Conservation (phyloP, 1,139 yeast genomes). For the Starmera stellimalicola region DNA sequence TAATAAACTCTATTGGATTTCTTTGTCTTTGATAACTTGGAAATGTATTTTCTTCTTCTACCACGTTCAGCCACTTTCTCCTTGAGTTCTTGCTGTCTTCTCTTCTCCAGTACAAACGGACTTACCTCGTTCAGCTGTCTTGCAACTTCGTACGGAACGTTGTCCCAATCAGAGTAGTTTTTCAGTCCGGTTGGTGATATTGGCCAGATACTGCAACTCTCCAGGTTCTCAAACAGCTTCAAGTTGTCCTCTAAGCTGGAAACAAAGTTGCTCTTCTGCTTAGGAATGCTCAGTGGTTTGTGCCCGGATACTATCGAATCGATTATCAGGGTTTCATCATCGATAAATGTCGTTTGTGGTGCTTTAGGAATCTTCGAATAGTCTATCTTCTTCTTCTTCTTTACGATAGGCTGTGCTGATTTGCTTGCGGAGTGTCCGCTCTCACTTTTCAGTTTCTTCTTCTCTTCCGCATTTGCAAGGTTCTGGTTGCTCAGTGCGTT, state of each 20-base stretch:
- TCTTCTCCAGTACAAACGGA: constrained; percentile 3
- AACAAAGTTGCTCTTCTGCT: constrained; percentile 4
- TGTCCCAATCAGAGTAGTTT: constrained; percentile 16
- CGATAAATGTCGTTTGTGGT: constrained; percentile 12
- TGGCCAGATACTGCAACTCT: constrained; percentile 8
- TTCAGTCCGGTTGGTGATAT: constrained; percentile 13
- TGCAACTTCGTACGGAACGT: constrained; percentile 6
- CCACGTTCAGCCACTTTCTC: not conserved
- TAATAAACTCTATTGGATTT: too few relatives aligned
- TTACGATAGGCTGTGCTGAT: not conserved
- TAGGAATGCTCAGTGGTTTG: constrained; percentile 14
- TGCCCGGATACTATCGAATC: constrained; percentile 15
- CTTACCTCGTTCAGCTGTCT: constrained; percentile 9
- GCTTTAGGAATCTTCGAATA: constrained; percentile 17
- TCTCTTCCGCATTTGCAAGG: constrained; percentile 2
- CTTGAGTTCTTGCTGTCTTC: not conserved
- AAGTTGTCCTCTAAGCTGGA: constrained; percentile 6
- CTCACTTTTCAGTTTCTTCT: not conserved
- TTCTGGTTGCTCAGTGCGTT: constrained; percentile 18
- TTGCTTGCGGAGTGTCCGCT: not conserved
- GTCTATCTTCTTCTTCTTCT: constrained; percentile 5
- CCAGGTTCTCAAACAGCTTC: not conserved
- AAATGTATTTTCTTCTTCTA: too few relatives aligned
- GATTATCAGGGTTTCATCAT: constrained; percentile 10
- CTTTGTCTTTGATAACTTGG: too few relatives aligned